phyloP scores from a whole-genome alignment of 225 moss, liverwort and hornwort genomes.

The Ulota crispa region DNA sequence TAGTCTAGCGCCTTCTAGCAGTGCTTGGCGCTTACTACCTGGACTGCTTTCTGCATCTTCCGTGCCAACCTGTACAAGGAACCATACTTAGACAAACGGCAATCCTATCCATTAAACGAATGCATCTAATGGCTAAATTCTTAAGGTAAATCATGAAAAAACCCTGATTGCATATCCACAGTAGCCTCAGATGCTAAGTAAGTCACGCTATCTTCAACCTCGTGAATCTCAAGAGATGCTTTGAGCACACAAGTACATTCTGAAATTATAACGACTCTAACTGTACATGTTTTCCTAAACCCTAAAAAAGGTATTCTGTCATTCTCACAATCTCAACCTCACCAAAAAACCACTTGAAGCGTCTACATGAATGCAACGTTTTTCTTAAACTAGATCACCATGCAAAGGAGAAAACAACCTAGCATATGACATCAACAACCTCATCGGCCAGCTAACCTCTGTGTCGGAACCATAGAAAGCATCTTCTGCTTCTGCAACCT shows the following conservation, averaged over 20 bases:
- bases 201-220: constrained; percentile 2
- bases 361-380: not conserved
- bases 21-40: constrained; percentile 56
- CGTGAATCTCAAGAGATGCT: not conserved
- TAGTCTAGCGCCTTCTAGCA: constrained; percentile 76
- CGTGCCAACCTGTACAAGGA: constrained; percentile 37
- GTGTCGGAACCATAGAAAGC: too few species aligned
- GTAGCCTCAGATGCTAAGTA: not conserved
- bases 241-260: not conserved
- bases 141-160: constrained; percentile 4
- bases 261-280: not conserved
- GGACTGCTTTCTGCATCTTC: constrained; percentile 61
- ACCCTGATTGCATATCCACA: not conserved
- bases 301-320: not conserved
- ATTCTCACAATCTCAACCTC: constrained; percentile 4
- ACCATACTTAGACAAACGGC: not conserved
- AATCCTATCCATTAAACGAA: not conserved
- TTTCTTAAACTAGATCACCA: constrained; percentile 6
- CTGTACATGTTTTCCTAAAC: not conserved
- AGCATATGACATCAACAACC: too few species aligned
- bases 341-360: not conserved
- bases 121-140: not conserved
- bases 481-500: constrained; percentile 35
- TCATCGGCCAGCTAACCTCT: too few species aligned
- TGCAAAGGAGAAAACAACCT: constrained; percentile 3